These are phyloP conservation scores for Wickerhamiella kurtzmanii DNA, from an alignment of 805 yeast genomes.

Conservation along the genomic window DNA sequence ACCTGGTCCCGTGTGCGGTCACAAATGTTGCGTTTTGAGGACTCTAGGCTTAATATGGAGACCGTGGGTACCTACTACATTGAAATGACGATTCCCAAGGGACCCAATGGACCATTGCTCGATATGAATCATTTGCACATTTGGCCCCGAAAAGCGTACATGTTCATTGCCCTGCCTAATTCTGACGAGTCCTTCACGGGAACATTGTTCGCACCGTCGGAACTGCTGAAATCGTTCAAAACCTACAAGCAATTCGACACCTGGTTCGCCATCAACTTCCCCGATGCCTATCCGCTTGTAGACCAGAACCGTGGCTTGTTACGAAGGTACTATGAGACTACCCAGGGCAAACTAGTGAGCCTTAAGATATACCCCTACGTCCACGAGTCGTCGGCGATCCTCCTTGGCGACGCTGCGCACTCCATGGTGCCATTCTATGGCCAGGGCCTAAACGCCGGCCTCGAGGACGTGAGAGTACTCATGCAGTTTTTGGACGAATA, in stretches of 20 bases:
- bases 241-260: constrained; percentile 31
- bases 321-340: constrained; percentile 41
- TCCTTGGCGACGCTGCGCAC: constrained; percentile 91
- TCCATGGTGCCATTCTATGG: constrained; percentile 98
- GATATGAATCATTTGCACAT: constrained; percentile 74
- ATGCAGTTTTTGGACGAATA: constrained; percentile 34
- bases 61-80: constrained; percentile 75
- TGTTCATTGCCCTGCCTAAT: constrained; percentile 85
- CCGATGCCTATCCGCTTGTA: constrained; percentile 59
- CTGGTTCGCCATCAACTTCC: constrained; percentile 51
- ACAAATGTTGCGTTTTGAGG: constrained; percentile 48
- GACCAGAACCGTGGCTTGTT: constrained; percentile 38
- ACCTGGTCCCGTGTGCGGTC: constrained; percentile 60
- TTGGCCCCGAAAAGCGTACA: constrained; percentile 79
- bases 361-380: constrained; percentile 60
- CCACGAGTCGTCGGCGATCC: constrained; percentile 43
- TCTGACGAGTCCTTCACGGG: constrained; percentile 77
- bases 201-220: constrained; percentile 77
- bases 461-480: constrained; percentile 71
- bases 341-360: constrained; percentile 68
- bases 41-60: constrained; percentile 62
- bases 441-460: constrained; percentile 93
- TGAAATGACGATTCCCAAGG: constrained; percentile 49
- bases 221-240: constrained; percentile 36
- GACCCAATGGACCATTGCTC: constrained; percentile 29